A percentile compares a stretch with the other conserved stretches of the same genome.
phyloP scores from a whole-genome alignment of 2,329 filamentous ascomycete species.

The Tolypocladium ophioglossoides region DNA sequence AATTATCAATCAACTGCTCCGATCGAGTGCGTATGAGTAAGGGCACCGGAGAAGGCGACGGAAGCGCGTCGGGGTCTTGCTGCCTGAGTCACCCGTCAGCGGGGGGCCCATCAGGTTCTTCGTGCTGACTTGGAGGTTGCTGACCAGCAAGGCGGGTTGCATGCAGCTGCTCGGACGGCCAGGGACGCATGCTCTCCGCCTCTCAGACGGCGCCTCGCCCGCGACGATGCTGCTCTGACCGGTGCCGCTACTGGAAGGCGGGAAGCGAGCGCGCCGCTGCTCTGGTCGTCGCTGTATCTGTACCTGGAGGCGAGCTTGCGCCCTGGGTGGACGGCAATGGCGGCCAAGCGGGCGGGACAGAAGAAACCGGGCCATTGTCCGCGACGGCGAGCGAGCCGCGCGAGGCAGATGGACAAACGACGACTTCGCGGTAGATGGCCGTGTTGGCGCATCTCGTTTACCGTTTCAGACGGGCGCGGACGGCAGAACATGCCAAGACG shows the following conservation, averaged over 20 bases:
- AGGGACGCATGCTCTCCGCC: conserved; percentile 5
- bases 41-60: neutral
- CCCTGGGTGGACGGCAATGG: too few species aligned
- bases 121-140: neutral
- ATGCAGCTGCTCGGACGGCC: conserved; percentile 11
- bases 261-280: neutral
- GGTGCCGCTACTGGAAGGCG: neutral
- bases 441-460: neutral
- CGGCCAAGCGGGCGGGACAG: neutral
- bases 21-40: neutral
- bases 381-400: neutral
- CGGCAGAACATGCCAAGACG: too few species aligned
- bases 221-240: neutral
- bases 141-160: conserved; percentile 3
- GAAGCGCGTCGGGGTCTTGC: neutral
- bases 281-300: neutral
- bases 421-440: neutral
- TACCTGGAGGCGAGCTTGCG: too few species aligned
- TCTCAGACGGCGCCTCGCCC: neutral
- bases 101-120: neutral
- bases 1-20: neutral
- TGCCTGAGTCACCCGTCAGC: neutral
- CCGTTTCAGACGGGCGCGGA: neutral
- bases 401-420: neutral
- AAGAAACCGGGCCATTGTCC: neutral